phyloP scores from a whole-genome alignment of 2,329 filamentous ascomycete species.

The Fusarium oxysporum region DNA sequence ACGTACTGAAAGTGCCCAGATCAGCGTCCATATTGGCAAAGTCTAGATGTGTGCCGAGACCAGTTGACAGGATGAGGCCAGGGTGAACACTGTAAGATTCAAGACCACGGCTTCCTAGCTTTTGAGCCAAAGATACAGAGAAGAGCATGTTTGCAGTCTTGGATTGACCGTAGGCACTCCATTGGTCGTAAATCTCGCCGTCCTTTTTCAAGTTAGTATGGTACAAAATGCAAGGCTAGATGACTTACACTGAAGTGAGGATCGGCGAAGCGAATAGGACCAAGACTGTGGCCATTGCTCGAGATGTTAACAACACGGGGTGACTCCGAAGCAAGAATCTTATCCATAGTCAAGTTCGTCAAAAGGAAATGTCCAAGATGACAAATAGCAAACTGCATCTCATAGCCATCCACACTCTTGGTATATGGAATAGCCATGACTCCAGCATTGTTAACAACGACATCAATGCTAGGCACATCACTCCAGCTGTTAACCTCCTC shows the following conservation, averaged over 20 bases:
- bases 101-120: constrained; percentile 47
- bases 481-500: constrained; percentile 49
- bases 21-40: constrained; percentile 25
- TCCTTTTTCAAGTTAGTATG: constrained; percentile 43
- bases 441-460: constrained; percentile 58
- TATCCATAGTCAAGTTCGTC: constrained; percentile 57
- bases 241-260: constrained; percentile 47
- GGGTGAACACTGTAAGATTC: constrained; percentile 52
- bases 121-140: constrained; percentile 47
- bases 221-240: background rate
- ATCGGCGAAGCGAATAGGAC: constrained; percentile 51
- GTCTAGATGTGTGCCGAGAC: constrained; percentile 41
- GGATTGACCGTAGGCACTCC: constrained; percentile 53
- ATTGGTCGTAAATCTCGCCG: constrained; percentile 47
- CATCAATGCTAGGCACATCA: constrained; percentile 52
- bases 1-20: constrained; percentile 33
- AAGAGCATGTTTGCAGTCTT: constrained; percentile 55
- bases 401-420: constrained; percentile 53
- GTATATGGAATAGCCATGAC: constrained; percentile 53
- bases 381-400: constrained; percentile 58
- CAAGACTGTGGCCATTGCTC: constrained; percentile 47
- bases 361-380: constrained; percentile 61
- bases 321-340: constrained; percentile 51
- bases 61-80: constrained; percentile 44
- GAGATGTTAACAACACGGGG: constrained; percentile 57